Conservation (phyloP, 2,329 filamentous ascomycete species). For the Clonostachys rhizophaga region DNA sequence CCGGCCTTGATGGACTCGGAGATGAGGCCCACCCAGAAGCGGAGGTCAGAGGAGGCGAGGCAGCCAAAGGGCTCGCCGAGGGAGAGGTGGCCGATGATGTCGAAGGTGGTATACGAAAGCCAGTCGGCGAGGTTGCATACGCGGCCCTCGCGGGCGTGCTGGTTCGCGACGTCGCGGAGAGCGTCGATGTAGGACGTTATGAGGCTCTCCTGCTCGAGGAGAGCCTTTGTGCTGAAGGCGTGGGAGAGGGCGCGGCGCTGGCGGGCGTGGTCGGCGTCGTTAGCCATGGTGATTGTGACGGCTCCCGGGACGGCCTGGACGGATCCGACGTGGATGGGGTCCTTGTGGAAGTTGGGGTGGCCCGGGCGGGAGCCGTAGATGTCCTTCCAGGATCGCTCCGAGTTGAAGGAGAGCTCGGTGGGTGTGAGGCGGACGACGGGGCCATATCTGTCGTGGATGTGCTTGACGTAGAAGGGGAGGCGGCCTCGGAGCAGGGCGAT, state of each 20-base stretch:
- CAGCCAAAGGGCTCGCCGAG: constrained; percentile 20
- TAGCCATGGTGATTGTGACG: constrained; percentile 22
- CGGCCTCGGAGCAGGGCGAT: constrained; percentile 9
- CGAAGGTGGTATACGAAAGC: constrained; percentile 21
- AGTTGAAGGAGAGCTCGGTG: constrained; percentile 30
- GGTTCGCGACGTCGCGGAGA: constrained; percentile 11
- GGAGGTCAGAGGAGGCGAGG: constrained; percentile 14
- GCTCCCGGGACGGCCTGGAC: constrained; percentile 21
- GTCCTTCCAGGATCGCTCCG: constrained; percentile 27
- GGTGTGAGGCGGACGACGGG: constrained; percentile 33
- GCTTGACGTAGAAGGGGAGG: constrained; percentile 10
- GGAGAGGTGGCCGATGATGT: constrained; percentile 20
- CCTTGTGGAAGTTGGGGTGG: constrained; percentile 11
- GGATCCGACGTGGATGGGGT: constrained; percentile 8
- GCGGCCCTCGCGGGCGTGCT: constrained; percentile 9
- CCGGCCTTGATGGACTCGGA: constrained; percentile 18
- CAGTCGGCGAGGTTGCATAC: constrained; percentile 15
- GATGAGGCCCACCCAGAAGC: constrained; percentile 16
- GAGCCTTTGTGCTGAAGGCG: constrained; percentile 18
- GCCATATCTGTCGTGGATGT: constrained; percentile 18
- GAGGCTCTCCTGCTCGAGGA: constrained; percentile 22
- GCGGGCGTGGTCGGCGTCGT: constrained; percentile 21
- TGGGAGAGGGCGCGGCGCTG: constrained; percentile 23
- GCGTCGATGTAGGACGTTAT: constrained; percentile 18
- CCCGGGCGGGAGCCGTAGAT: constrained; percentile 26